phyloP scores from a whole-genome alignment of 2,329 filamentous ascomycete genomes.

The Ophiocordyceps unilateralis region DNA sequence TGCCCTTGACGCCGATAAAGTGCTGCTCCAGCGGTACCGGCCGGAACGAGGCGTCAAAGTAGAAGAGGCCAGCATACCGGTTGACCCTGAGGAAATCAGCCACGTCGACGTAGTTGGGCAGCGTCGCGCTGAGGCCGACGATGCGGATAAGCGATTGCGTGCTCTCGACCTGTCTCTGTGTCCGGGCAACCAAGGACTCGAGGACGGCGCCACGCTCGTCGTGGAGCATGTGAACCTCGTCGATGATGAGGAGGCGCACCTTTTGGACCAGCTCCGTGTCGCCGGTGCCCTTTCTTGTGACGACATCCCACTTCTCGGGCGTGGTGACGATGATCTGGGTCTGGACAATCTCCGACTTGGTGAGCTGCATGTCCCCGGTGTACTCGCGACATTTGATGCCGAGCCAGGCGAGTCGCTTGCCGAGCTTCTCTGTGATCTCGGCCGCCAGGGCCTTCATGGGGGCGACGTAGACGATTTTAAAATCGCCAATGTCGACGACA shows the following conservation, averaged over 20 bases:
- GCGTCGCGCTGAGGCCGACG: slow-evolving; percentile 81
- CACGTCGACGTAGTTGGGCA: slow-evolving; percentile 94
- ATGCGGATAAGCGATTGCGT: slow-evolving; percentile 96
- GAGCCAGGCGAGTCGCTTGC: slow-evolving; percentile 83
- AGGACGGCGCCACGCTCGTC: slow-evolving; percentile 92
- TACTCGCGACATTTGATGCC: slow-evolving; percentile 83
- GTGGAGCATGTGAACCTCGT: slow-evolving; percentile 98
- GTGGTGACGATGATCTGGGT: slow-evolving; percentile 98
- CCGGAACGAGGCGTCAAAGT: slow-evolving; percentile 90
- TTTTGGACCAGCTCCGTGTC: slow-evolving; percentile 97
- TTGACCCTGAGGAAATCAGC: slow-evolving; percentile 96
- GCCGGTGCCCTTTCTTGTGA: slow-evolving; percentile 90
- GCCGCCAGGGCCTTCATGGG: slow-evolving; percentile 98
- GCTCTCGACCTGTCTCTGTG: slow-evolving; percentile 90
- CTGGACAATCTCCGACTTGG: slow-evolving; percentile 85
- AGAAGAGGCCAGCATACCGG: slow-evolving; percentile 80
- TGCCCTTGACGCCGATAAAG: slow-evolving; percentile 91
- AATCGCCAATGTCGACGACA: slow-evolving; percentile 66
- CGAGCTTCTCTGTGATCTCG: slow-evolving; percentile 87
- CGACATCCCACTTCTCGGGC: slow-evolving; percentile 98
- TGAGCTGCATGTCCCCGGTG: slow-evolving; percentile 97
- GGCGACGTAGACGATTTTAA: slow-evolving; percentile 97
- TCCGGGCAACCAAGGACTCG: slow-evolving; percentile 87
- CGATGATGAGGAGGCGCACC: slow-evolving; percentile 87
- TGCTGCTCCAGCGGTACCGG: slow-evolving; percentile 94